phyloP scores from a whole-genome alignment of 106 monocot species.

The Allium cepa region DNA sequence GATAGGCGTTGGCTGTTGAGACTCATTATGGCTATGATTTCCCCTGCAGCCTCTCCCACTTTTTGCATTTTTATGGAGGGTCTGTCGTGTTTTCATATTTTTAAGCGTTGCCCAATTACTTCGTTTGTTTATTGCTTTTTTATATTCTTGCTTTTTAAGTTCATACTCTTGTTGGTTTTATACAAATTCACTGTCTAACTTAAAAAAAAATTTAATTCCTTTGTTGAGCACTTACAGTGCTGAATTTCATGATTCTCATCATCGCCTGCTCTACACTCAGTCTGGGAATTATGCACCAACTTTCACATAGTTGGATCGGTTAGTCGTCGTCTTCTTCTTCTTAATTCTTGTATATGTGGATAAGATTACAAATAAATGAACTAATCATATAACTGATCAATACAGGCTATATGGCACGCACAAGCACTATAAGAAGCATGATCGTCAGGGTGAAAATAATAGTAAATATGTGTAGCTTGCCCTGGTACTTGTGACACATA shows the following conservation, averaged over 20 bases:
- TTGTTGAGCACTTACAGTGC: constrained; percentile 18
- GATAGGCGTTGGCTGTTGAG: constrained; percentile 80
- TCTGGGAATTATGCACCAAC: constrained; percentile 66
- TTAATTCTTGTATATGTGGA: neutral
- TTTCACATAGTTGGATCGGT: constrained; percentile 70
- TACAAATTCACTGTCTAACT: neutral
- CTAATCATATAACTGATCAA: too few species aligned
- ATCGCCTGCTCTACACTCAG: constrained; percentile 57
- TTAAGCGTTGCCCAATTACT: neutral
- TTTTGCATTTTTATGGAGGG: constrained; percentile 85
- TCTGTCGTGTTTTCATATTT: constrained; percentile 12
- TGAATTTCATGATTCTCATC: constrained; percentile 68
- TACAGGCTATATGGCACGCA: too few species aligned
- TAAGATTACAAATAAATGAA: neutral
- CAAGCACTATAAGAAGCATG: too few species aligned
- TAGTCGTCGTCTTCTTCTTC: neutral
- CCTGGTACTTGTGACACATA: too few species aligned
- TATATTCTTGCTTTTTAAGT: neutral
- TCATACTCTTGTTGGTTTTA: too few species aligned
- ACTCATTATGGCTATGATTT: constrained; percentile 84
- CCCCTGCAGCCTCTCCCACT: constrained; percentile 88
- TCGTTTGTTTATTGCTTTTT: neutral
- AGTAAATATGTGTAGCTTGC: too few species aligned
- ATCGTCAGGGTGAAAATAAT: too few species aligned
- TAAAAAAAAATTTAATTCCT: neutral